phyloP scores from a whole-genome alignment of 805 yeast genomes.

The Nakazawaea sp. region DNA sequence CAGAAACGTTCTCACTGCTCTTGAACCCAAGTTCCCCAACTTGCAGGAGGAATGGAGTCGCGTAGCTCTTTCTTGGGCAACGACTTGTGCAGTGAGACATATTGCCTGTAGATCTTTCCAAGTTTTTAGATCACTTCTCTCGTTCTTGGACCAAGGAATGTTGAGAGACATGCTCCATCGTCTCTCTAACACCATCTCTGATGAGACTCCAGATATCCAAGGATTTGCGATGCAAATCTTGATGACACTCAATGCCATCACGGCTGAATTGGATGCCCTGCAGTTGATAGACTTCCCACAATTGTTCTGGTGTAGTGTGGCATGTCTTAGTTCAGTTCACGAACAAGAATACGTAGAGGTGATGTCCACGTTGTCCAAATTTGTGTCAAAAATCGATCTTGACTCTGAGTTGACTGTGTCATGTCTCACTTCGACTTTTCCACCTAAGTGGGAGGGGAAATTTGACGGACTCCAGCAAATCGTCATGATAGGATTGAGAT shows the following conservation, averaged over 20 bases:
- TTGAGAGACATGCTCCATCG: conserved; percentile 90
- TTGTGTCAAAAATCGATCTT: conserved; percentile 79
- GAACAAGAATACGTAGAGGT: conserved; percentile 92
- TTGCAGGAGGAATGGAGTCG: conserved; percentile 83
- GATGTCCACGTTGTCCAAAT: conserved; percentile 72
- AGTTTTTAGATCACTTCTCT: conserved; percentile 76
- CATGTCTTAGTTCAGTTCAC: conserved; percentile 82
- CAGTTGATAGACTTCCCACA: conserved; percentile 86
- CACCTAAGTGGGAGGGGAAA: conserved; percentile 92
- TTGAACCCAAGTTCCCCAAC: conserved; percentile 36
- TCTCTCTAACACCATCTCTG: conserved; percentile 87
- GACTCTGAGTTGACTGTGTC: conserved; percentile 82
- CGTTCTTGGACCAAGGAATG: conserved; percentile 81
- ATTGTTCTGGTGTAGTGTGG: conserved; percentile 91
- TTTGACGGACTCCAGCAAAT: conserved; percentile 83
- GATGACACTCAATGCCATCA: conserved; percentile 91
- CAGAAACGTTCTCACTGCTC: conserved; percentile 52
- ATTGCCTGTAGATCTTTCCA: conserved; percentile 96
- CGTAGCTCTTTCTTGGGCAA: conserved; percentile 86
- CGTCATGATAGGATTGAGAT: conserved; percentile 76
- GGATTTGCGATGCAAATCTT: conserved; percentile 96
- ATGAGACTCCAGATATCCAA: conserved; percentile 82
- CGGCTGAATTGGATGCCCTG: conserved; percentile 75
- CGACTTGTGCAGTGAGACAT: conserved; percentile 95
- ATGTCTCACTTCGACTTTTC: conserved; percentile 79